phyloP scores from a whole-genome alignment of 2,329 filamentous ascomycete genomes.

The Anthostomella pinea region DNA sequence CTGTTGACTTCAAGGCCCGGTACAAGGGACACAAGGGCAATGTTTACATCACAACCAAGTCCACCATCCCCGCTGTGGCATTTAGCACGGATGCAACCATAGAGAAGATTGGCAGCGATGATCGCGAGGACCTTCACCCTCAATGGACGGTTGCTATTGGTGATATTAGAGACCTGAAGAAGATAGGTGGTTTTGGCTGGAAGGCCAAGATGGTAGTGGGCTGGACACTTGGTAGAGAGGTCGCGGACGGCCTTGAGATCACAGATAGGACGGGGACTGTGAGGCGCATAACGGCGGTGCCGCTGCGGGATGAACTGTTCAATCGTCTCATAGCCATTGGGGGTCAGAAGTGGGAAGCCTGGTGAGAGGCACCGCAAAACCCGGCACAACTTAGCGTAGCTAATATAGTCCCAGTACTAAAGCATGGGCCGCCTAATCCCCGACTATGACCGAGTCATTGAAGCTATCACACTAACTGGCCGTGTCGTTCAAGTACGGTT shows the following conservation, averaged over 20 bases:
- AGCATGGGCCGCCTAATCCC: no score
- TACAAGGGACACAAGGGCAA: slow-evolving; percentile 70
- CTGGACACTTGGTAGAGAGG: slow-evolving; percentile 70
- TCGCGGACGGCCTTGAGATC: slow-evolving; percentile 73
- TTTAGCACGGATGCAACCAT: slow-evolving; percentile 58
- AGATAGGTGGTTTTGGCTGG: slow-evolving; percentile 80
- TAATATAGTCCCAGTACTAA: no score
- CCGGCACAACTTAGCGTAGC: no score
- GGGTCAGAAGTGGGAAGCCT: slow-evolving; percentile 79
- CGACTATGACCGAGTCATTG: no score
- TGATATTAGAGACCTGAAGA: slow-evolving; percentile 72
- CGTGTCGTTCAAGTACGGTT: no score
- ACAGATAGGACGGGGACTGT: slow-evolving; percentile 53
- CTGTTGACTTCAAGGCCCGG: slow-evolving; percentile 72
- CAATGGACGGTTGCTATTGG: slow-evolving; percentile 68
- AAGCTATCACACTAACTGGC: no score
- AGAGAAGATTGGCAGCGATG: slow-evolving; percentile 58
- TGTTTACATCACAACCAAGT: slow-evolving; percentile 65
- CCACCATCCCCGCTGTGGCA: slow-evolving; percentile 65
- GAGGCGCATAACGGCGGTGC: slow-evolving; percentile 67
- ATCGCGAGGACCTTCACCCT: slow-evolving; percentile 53
- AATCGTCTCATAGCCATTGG: slow-evolving; percentile 76
- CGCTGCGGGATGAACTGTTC: slow-evolving; percentile 73
- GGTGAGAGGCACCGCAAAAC: no score
- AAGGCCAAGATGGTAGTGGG: slow-evolving; percentile 80